Conservation (phyloP, 179 eudicot genomes). For the Beta lomatogona region DNA sequence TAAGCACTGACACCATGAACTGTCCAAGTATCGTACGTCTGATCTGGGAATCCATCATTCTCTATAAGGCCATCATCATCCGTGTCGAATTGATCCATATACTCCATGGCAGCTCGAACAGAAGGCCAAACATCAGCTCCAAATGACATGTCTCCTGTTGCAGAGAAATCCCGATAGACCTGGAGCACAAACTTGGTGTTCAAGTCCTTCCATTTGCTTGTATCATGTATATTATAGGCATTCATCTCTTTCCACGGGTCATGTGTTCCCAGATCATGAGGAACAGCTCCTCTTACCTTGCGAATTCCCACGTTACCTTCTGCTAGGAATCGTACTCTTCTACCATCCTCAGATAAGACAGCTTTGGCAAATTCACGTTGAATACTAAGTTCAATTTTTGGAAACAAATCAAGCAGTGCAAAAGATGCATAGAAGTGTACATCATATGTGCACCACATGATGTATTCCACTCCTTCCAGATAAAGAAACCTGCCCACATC, state of each 20-base stretch:
- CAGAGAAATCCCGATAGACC: conserved; percentile 86
- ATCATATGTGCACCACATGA: conserved; percentile 99
- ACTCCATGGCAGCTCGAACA: conserved; percentile 91
- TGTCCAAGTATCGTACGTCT: conserved; percentile 98
- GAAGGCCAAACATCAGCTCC: conserved; percentile 98
- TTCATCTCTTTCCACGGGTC: conserved; percentile 99
- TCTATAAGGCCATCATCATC: conserved; percentile 87
- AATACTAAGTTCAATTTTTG: conserved; percentile 90
- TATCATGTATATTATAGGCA: conserved; percentile 95
- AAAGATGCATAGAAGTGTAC: conserved; percentile 98
- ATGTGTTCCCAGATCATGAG: conserved; percentile 96
- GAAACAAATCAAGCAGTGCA: conserved; percentile 88
- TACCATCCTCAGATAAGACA: conserved; percentile 74
- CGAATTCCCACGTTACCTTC: conserved; percentile 93
- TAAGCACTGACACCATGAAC: conserved; percentile 97
- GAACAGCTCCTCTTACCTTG: conserved; percentile 88
- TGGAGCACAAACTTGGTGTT: conserved; percentile 98
- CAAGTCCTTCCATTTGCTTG: conserved; percentile 96
- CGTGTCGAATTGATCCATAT: conserved; percentile 93
- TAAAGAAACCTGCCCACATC: conserved; percentile 94
- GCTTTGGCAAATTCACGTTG: conserved; percentile 98
- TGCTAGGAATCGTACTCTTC: conserved; percentile 80
- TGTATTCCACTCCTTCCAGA: conserved; percentile 94
- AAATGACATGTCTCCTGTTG: conserved; percentile 87
- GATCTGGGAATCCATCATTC: conserved; percentile 97